Base-by-base conservation (phyloP, 2,329 filamentous ascomycete genomes). In the Sphaerulina vaccinii region DNA sequence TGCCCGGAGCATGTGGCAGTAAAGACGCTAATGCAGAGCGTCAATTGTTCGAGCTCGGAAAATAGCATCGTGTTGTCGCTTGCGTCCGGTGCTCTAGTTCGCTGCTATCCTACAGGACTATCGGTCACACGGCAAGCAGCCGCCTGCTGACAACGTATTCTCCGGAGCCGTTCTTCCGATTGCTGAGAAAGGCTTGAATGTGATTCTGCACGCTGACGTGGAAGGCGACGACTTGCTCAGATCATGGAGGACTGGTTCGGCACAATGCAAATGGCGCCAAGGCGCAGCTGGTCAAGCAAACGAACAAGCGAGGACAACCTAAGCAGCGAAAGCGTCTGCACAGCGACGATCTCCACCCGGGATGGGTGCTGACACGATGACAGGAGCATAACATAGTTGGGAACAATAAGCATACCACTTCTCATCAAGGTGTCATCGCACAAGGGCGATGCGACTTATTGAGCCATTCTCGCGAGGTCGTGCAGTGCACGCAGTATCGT, bases 11-110 rank as follows among this genome's bases (percentile, higher is more conserved):
- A 19, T 49, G 46, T 54, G 45, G 51, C 51, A 44, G 33, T 21
- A 16, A 40, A 22, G 39, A 38, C 52, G 52, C 52, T 54, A 54
- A 51, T 54, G 52, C 52, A 51, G n/a, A 22, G 29, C 15, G 27
- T 18, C 45, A 49, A 38, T 49, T 40, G 45, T 33, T 36, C 43
- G 39, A 39, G 32, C 15, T 44, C 52, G 47, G 39, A 48, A 51
- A 54, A 50, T 44, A 50, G 48, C 39, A 21, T 33, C n/a, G n/a
- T 13, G 27, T 13, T 32, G 4, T 41, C 45, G 36, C 37, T 49
- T 49, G 18, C 2, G 18, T 32, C 27, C 11, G 45, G 37, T 15
- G 36, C 27, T 39, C 33, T 36, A 22, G 37, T 6, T 41, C 22
- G 37, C 45, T 49, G 36, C 24, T 33, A 21, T n/a, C 23, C 27